A percentile compares a stretch with the other conserved stretches of the same genome.
Conservation (phyloP, 1,284 basidiomycete genomes). For the Pseudozyma flocculosa region DNA sequence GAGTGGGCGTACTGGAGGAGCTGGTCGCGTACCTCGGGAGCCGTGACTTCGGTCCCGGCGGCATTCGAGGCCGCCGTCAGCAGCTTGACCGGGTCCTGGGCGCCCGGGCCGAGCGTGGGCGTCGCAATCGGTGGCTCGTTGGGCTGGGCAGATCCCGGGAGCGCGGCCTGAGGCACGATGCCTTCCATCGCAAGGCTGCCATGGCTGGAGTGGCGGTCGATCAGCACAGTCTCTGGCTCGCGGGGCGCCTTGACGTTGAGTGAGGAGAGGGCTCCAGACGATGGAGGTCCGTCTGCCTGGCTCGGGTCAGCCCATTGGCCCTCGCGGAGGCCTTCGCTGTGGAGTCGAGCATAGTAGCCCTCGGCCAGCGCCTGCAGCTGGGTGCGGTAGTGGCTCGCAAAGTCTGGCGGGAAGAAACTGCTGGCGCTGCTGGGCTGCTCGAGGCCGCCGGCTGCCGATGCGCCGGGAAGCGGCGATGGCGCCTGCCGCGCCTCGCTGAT, state of each 20-base stretch:
- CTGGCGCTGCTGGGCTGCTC: slow-evolving; percentile 11
- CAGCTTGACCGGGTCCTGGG: slow-evolving; percentile 48
- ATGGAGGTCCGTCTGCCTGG: background rate
- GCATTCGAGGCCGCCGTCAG: slow-evolving; percentile 39
- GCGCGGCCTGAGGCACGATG: no score
- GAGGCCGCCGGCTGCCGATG: background rate
- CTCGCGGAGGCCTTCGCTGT: slow-evolving; percentile 34
- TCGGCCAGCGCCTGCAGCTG: slow-evolving; percentile 49
- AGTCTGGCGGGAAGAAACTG: slow-evolving; percentile 50
- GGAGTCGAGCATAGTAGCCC: slow-evolving; percentile 45
- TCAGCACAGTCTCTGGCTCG: background rate
- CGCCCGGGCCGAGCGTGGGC: slow-evolving; percentile 14
- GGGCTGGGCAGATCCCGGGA: background rate
- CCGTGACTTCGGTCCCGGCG: slow-evolving; percentile 31
- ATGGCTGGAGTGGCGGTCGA: background rate
- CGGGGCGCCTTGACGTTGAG: background rate
- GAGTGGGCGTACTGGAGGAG: slow-evolving; percentile 53
- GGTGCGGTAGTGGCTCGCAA: slow-evolving; percentile 51
- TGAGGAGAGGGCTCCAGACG: background rate
- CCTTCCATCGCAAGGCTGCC: no score
- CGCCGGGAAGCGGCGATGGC: no score
- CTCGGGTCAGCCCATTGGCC: slow-evolving; percentile 14
- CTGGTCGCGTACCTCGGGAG: slow-evolving; percentile 47
- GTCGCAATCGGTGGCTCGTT: slow-evolving; percentile 23
- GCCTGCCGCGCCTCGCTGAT: slow-evolving; percentile 11